phyloP scores from a whole-genome alignment of 2,329 filamentous ascomycete genomes.

The Aureobasidium vineae region DNA sequence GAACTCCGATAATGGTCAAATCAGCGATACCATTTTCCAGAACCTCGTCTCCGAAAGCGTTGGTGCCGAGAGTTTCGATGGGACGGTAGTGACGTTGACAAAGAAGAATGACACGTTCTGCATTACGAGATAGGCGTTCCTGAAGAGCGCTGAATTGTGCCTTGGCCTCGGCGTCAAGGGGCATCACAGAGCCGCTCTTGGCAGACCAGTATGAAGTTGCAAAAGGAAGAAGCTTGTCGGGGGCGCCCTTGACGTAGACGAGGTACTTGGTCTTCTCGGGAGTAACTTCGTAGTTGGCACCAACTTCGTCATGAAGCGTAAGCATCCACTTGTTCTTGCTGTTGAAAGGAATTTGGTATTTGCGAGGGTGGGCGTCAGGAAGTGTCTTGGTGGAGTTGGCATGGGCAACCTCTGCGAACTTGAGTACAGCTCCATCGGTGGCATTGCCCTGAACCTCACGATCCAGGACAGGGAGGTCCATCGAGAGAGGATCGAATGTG shows the following conservation, averaged over 20 bases:
- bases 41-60: conserved; percentile 54
- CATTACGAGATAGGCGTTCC: conserved; percentile 45
- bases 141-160: conserved; percentile 42
- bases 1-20: conserved; percentile 53
- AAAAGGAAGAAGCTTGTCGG: conserved; percentile 33
- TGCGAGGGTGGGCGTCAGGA: conserved; percentile 30
- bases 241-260: conserved; percentile 33
- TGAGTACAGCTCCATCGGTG: conserved; percentile 46
- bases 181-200: conserved; percentile 35
- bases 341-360: conserved; percentile 51
- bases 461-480: conserved; percentile 39
- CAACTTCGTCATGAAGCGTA: conserved; percentile 34
- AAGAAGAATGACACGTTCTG: conserved; percentile 48
- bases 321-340: conserved; percentile 55
- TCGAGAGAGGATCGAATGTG: conserved; percentile 43
- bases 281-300: not conserved
- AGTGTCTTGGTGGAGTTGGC: conserved; percentile 20
- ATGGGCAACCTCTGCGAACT: conserved; percentile 40
- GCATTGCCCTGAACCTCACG: conserved; percentile 46
- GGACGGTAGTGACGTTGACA: conserved; percentile 43
- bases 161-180: conserved; percentile 40
- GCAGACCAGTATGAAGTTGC: conserved; percentile 35
- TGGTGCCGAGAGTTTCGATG: conserved; percentile 40
- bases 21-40: conserved; percentile 43
- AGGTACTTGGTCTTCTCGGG: conserved; percentile 31